phyloP scores from a whole-genome alignment of 1,139 yeast species.

The Saccharomyces pastorianus region DNA sequence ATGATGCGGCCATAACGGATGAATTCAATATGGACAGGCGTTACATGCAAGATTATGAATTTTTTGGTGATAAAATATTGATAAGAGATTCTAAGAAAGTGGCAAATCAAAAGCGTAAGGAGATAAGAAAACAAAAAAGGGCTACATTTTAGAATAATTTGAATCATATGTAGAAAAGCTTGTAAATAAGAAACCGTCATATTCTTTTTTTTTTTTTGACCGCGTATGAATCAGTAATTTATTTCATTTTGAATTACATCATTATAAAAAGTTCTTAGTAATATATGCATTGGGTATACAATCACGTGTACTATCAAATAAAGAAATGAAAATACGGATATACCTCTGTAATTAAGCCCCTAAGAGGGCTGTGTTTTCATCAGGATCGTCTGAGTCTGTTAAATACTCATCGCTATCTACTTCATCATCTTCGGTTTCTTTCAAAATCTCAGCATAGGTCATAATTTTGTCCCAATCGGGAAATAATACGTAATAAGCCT shows the following conservation, averaged over 20 bases:
- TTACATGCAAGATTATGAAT: slow-evolving; percentile 77
- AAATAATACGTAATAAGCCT: slow-evolving; percentile 42
- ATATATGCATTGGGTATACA: background rate
- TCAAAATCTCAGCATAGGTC: slow-evolving; percentile 38
- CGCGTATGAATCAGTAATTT: background rate
- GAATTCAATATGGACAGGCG: slow-evolving; percentile 81
- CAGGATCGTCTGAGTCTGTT: slow-evolving; percentile 22
- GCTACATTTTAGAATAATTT: slow-evolving; percentile 5
- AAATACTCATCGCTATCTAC: slow-evolving; percentile 23
- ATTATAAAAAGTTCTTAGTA: background rate
- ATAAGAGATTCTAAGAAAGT: slow-evolving; percentile 41
- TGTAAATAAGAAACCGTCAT: background rate
- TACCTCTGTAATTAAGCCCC: slow-evolving; percentile 3
- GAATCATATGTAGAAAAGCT: slow-evolving; percentile 6
- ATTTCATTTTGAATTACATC: background rate
- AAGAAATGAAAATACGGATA: background rate
- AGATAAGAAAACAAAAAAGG: slow-evolving; percentile 36
- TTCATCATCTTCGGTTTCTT: slow-evolving; percentile 32
- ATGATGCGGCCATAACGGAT: slow-evolving; percentile 65
- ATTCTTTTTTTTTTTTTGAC: background rate
- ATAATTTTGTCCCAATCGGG: slow-evolving; percentile 50
- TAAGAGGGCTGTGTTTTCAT: slow-evolving; percentile 12
- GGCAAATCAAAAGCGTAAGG: slow-evolving; percentile 36
- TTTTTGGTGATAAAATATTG: slow-evolving; percentile 57
- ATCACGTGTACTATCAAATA: background rate